Evolutionary conservation across 192 early-diverging fungal genomes (phyloP).

Genomic region (Podila minutissima): DNA sequence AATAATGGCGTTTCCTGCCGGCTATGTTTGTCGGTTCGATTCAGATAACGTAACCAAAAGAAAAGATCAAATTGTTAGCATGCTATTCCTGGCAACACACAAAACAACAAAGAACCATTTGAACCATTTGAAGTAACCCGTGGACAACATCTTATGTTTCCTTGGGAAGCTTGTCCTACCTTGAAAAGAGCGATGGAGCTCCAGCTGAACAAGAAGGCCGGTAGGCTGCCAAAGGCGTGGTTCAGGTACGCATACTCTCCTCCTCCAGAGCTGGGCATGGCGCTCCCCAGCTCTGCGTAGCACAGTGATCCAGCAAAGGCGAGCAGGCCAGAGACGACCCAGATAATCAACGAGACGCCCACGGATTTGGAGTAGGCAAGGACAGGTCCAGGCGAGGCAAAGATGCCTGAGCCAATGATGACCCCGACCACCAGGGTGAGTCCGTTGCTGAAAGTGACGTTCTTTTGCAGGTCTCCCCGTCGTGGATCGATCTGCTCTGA

Average conservation of each 20-base stretch:
- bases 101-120: neutral
- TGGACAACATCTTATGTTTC: neutral
- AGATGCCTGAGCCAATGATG: slow-evolving; percentile 86
- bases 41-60: neutral
- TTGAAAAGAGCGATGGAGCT: slow-evolving; percentile 67
- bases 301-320: slow-evolving; percentile 85
- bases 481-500: slow-evolving; percentile 47
- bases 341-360: slow-evolving; percentile 78
- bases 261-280: slow-evolving; percentile 87
- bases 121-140: neutral
- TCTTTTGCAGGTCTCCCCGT: slow-evolving; percentile 60
- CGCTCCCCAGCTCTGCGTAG: slow-evolving; percentile 92
- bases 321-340: slow-evolving; percentile 77
- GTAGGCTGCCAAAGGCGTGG: slow-evolving; percentile 75
- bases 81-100: slow-evolving; percentile 15
- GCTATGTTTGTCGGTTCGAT: slow-evolving; percentile 29
- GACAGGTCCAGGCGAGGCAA: slow-evolving; percentile 82
- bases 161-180: slow-evolving; percentile 46
- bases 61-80: neutral
- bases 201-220: slow-evolving; percentile 81
- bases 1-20: slow-evolving; percentile 80
- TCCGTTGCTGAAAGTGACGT: slow-evolving; percentile 71
- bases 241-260: slow-evolving; percentile 85
- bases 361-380: slow-evolving; percentile 70
- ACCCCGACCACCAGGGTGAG: slow-evolving; percentile 75